Base-by-base conservation (phyloP, 495 filamentous ascomycete genomes). In the Penicillium soppii region DNA sequence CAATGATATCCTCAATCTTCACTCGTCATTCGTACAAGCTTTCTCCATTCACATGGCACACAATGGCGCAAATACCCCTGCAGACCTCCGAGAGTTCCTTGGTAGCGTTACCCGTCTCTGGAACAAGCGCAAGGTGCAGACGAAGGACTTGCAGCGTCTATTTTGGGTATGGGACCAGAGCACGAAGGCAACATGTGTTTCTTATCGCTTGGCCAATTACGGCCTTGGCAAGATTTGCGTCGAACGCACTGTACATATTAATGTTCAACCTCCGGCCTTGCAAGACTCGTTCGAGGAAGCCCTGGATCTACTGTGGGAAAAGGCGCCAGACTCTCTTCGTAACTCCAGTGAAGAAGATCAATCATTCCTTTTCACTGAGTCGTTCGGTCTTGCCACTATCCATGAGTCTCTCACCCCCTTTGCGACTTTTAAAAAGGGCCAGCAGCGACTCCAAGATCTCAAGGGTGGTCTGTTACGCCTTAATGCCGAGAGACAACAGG, bases 101-200 rank as follows among this genome's bases (percentile, higher is more conserved):
- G 63, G 58, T 29, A 73, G 63, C 22, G 59, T 75, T 6, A 65
- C 67, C 30, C 63, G 71, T 16, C 61, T 78, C 15, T 78, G 74
- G 74, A 74, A 71, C 56, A 76, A 75, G 52, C 65, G 74, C 42
- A 76, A 76, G 56, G 74, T 78, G 22, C 59, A 68, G 27, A 51
- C 59, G 3, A 71, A 71, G 48, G 74, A 78, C 50, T 12, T 78
- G 44, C 74, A 76, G 47, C 68, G 71, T 26, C 32, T 78, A 7
- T 27, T 78, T 5, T 73, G 72, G 66, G 57, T 76, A 2, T 70
- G 65, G 68, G 67, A 70, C 10, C 66, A 68, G 38, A 58, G 61
- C 26, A 23, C 56, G 39, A 53, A 58, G 13, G 52, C 58, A 12
- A 53, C 41, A 20, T 47, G 58, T 17, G 32, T 64, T 12, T 55